Percentiles rank a stretch among this genome's conserved stretches.
These are phyloP conservation scores for Didymella arachidicola DNA, from an alignment of 2,329 filamentous ascomycete species.

Conservation along the genomic window DNA sequence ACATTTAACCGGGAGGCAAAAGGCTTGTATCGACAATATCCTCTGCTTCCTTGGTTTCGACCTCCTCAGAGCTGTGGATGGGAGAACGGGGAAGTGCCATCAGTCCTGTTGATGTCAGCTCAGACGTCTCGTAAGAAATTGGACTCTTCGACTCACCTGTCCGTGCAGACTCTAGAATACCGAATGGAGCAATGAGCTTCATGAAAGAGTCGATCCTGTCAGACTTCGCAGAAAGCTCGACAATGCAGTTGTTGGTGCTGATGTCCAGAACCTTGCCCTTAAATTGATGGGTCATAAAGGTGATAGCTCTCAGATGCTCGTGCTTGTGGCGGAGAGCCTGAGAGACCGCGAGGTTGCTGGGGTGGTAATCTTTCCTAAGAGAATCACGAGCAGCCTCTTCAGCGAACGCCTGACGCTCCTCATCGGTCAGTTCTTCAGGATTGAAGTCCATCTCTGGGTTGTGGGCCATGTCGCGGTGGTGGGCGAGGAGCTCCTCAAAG, in stretches of 20 bases:
- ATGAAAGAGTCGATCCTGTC: conserved; percentile 95
- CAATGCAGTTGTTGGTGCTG: conserved; percentile 97
- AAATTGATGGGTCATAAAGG: conserved; percentile 96
- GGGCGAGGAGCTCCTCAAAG: conserved; percentile 94
- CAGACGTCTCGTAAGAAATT: background rate
- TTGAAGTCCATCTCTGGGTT: conserved; percentile 44
- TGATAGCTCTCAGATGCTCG: conserved; percentile 95
- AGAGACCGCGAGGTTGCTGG: conserved; percentile 81
- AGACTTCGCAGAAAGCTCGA: conserved; percentile 94
- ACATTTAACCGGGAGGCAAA: conserved; percentile 81
- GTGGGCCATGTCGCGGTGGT: conserved; percentile 88
- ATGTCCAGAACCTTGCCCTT: conserved; percentile 98
- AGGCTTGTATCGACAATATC: conserved; percentile 95
- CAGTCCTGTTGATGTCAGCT: conserved; percentile 62
- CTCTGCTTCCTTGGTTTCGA: conserved; percentile 84
- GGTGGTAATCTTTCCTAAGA: conserved; percentile 78
- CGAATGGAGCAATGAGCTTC: conserved; percentile 92
- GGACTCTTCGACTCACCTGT: conserved; percentile 65
- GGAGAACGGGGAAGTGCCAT: conserved; percentile 97
- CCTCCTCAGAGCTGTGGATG: conserved; percentile 75
- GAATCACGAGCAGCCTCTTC: conserved; percentile 51
- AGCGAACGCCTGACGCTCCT: conserved; percentile 42
- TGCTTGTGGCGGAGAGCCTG: conserved; percentile 96
- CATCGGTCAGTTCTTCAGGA: conserved; percentile 39
- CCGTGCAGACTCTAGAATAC: conserved; percentile 93